These are phyloP conservation scores for Erodium trifolium DNA, from an alignment of 441 rosid genomes.

Conservation along the genomic window DNA sequence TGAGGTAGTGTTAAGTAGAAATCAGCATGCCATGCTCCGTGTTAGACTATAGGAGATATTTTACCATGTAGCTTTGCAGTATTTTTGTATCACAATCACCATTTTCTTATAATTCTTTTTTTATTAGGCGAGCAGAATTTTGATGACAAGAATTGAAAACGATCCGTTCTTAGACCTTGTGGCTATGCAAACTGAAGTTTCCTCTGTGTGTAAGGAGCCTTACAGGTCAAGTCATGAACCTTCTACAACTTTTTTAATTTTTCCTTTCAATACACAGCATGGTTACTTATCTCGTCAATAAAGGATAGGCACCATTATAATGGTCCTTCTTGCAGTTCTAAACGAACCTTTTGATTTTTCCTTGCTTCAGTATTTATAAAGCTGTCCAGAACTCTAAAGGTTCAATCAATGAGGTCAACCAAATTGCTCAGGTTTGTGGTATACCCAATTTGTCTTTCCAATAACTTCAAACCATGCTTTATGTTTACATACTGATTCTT, in stretches of 20 bases:
- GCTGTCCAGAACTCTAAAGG: conserved; percentile 80
- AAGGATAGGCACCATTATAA: not conserved
- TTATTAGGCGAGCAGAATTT: conserved; percentile 68
- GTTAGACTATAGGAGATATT: not conserved
- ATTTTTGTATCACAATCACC: conserved; percentile 8
- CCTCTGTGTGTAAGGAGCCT: conserved; percentile 77
- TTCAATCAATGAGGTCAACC: conserved; percentile 74
- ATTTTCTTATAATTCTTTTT: conserved; percentile 3
- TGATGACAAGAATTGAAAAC: conserved; percentile 85
- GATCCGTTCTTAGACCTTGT: conserved; percentile 89
- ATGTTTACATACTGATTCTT: conserved; percentile 19
- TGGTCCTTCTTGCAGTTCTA: not conserved
- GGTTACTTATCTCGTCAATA: not conserved
- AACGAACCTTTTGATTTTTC: conserved; percentile 15
- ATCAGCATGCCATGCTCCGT: not conserved
- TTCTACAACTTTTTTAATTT: not conserved
- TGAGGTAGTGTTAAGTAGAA: conserved; percentile 43
- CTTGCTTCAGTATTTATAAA: conserved; percentile 59
- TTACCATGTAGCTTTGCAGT: conserved; percentile 12
- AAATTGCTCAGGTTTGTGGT: conserved; percentile 87
- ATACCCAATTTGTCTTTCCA: not conserved
- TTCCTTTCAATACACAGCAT: not conserved
- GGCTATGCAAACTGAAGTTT: conserved; percentile 76
- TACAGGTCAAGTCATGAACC: conserved; percentile 54
- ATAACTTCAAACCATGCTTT: conserved; percentile 5